Percentiles rank a stretch among this genome's conserved stretches.
Evolutionary conservation across 345 rosid genomes (phyloP).

Genomic region (Linum trigynum): DNA sequence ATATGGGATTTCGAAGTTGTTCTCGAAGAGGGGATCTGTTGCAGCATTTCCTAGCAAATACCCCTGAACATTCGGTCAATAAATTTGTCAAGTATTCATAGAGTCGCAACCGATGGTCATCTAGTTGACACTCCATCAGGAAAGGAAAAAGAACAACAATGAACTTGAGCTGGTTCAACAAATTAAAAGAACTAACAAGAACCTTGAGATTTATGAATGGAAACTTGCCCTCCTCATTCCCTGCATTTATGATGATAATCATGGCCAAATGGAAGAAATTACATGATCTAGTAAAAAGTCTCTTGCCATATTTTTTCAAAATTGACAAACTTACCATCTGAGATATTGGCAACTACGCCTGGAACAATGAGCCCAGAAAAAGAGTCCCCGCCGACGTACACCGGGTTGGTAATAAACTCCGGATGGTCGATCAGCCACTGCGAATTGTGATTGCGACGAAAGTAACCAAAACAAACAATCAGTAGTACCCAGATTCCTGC

Average conservation of each 20-base stretch:
- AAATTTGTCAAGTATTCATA: too few species aligned
- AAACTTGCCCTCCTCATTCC: slow-evolving; percentile 38
- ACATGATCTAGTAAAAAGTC: too few species aligned
- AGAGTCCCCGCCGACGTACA: slow-evolving; percentile 64
- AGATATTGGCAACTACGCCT: slow-evolving; percentile 36
- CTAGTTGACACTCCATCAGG: too few species aligned
- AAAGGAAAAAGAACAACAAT: background rate
- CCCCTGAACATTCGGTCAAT: slow-evolving; percentile 22
- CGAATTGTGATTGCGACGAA: background rate
- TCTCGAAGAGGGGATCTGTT: slow-evolving; percentile 25
- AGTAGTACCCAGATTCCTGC: background rate
- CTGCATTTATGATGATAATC: slow-evolving; percentile 24
- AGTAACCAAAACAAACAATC: background rate
- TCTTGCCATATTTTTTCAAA: too few species aligned
- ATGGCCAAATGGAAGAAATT: too few species aligned
- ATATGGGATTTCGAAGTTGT: slow-evolving; percentile 34
- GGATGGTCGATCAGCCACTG: slow-evolving; percentile 61
- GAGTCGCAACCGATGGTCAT: too few species aligned
- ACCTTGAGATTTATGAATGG: slow-evolving; percentile 42
- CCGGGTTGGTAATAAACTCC: slow-evolving; percentile 36
- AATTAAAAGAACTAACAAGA: too few species aligned
- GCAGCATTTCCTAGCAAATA: slow-evolving; percentile 49
- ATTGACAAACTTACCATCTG: slow-evolving; percentile 28
- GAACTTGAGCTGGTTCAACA: background rate
- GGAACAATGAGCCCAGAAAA: slow-evolving; percentile 57